Base-by-base conservation (phyloP, 2,329 filamentous ascomycete genomes). In the Fusarium guadeloupense region DNA sequence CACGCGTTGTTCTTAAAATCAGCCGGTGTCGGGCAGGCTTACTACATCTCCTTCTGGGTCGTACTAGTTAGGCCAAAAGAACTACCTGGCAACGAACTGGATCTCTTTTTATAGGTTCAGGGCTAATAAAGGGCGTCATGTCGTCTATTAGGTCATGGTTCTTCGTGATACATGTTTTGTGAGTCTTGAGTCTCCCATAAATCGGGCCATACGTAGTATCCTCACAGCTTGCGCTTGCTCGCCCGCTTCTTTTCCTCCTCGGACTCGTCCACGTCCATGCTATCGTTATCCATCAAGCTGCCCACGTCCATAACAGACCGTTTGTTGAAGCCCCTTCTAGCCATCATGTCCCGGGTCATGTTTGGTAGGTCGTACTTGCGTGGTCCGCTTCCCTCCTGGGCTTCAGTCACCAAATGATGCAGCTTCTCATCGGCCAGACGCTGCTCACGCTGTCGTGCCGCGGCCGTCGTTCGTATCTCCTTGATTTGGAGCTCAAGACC, bases 401-500 rank as follows among this genome's bases (percentile, higher is more conserved):
- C 35, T 1, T 79, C 80, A 4, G 77, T 75, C 6, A 88, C 69
- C 0, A 85, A 77, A 31, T 75, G 74, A 35, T 84, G 80, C 9
- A 87, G 72, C 35, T 80, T 76, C 7, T 75, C 74, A 1, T 83
- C 77, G 49, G 83, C 80, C 5, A 75, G 78, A 7, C 77, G 73
- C 43, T 82, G 80, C 41, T 84, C 81, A 10, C 74, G 78, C 34
- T 84, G 81, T 14, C 86, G 80, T 41, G 77, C 74, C 23, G 79
- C 76, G 2, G 90, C 89, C 2, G 81, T 78, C 2, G 76, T 74
- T 64, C 85, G 88, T 59, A 97, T 87, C 26, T 76, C 80, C 13
- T 81, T 81, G 51, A 96, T 90, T 73, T 96, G 89, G 2, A 80
- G 78, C 62, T 97, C 92, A 4, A 99, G 84, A 25, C 90, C 89